Conservation (phyloP, 441 rosid species). For the Euphorbia schlechtendalii region DNA sequence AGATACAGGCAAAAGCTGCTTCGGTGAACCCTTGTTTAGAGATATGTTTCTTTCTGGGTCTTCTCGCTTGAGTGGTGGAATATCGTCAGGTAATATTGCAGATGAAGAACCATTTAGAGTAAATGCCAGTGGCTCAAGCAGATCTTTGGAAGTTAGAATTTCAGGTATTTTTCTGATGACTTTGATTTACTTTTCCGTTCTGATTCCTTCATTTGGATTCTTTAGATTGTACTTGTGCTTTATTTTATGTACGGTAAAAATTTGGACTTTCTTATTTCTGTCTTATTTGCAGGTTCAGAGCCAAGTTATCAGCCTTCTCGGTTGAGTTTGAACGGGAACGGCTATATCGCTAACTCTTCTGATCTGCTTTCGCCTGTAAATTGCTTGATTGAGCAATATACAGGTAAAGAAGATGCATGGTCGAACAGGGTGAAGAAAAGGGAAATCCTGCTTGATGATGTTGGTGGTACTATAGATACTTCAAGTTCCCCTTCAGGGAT, state of each 20-base stretch:
- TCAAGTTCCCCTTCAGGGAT: conserved; percentile 36
- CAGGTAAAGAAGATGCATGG: conserved; percentile 62
- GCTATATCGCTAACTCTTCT: conserved; percentile 35
- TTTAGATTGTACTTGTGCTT: not conserved
- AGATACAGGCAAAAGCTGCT: conserved; percentile 82
- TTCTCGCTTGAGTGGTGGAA: conserved; percentile 33
- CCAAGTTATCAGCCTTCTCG: conserved; percentile 41
- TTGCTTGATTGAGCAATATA: conserved; percentile 18
- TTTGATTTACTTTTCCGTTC: conserved; percentile 10
- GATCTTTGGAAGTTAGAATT: conserved; percentile 33
- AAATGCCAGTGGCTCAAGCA: conserved; percentile 23
- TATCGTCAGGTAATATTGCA: conserved; percentile 27
- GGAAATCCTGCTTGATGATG: conserved; percentile 84
- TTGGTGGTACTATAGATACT: conserved; percentile 42
- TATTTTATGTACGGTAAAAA: conserved; percentile 5
- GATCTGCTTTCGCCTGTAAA: conserved; percentile 18
- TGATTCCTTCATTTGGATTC: not conserved
- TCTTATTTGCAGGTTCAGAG: conserved; percentile 61
- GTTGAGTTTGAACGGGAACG: conserved; percentile 44
- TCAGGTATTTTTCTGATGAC: conserved; percentile 29
- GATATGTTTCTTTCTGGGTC: conserved; percentile 50
- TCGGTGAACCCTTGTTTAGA: conserved; percentile 62
- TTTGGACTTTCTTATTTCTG: conserved; percentile 25
- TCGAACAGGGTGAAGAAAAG: conserved; percentile 76
- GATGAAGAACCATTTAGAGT: conserved; percentile 50